phyloP scores from a whole-genome alignment of 2,329 filamentous ascomycete genomes.

The Sclerotiophoma versabilis region DNA sequence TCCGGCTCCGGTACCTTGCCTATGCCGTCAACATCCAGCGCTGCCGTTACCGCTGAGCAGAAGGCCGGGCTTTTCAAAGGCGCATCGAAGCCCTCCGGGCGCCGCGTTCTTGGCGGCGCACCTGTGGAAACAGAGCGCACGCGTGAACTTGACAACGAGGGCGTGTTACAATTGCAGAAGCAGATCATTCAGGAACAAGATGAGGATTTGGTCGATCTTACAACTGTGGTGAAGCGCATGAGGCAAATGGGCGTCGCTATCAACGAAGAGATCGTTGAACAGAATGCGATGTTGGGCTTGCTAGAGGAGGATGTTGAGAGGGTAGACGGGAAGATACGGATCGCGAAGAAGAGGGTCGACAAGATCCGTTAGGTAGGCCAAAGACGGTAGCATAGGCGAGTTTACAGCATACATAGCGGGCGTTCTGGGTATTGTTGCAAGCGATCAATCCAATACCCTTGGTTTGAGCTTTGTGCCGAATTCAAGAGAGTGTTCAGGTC shows the following conservation, averaged over 20 bases:
- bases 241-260: slow-evolving; percentile 81
- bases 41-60: slow-evolving; percentile 43
- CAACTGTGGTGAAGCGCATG: slow-evolving; percentile 73
- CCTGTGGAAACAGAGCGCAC: slow-evolving; percentile 78
- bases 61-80: slow-evolving; percentile 48
- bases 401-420: background rate
- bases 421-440: background rate
- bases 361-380: slow-evolving; percentile 67
- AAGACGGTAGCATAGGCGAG: background rate
- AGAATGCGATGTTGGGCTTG: slow-evolving; percentile 63
- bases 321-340: slow-evolving; percentile 71
- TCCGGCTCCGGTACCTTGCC: slow-evolving; percentile 45
- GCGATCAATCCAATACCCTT: background rate
- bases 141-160: slow-evolving; percentile 76
- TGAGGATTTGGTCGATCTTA: slow-evolving; percentile 71
- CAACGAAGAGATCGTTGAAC: slow-evolving; percentile 71
- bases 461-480: background rate
- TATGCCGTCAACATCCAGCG: slow-evolving; percentile 41
- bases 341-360: slow-evolving; percentile 75
- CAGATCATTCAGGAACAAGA: slow-evolving; percentile 80
- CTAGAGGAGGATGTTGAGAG: slow-evolving; percentile 72
- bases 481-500: background rate
- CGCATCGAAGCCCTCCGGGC: slow-evolving; percentile 48
- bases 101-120: slow-evolving; percentile 75
- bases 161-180: slow-evolving; percentile 75